phyloP scores from a whole-genome alignment of 2,329 filamentous ascomycete genomes.

The Hypoxylon sp. region DNA sequence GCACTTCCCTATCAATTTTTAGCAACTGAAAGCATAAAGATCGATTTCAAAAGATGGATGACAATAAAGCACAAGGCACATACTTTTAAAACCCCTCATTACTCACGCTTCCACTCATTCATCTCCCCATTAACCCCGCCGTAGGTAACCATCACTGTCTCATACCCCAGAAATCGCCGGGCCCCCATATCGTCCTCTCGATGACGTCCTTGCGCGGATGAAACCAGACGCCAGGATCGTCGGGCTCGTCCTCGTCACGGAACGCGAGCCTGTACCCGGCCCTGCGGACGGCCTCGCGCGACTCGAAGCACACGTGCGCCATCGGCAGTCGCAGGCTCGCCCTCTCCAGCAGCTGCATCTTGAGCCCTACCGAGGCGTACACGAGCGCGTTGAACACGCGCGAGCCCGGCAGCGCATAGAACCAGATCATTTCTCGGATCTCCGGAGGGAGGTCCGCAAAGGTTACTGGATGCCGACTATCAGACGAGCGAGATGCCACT shows the following conservation, averaged over 20 bases:
- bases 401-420: conserved; percentile 42
- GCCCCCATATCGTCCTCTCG: conserved; percentile 47
- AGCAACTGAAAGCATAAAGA: background rate
- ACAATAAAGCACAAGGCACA: background rate
- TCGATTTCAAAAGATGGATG: too few relatives aligned
- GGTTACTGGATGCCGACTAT: conserved; percentile 5
- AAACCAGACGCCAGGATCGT: conserved; percentile 48
- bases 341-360: conserved; percentile 46
- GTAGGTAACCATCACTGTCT: conserved; percentile 1
- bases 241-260: conserved; percentile 43
- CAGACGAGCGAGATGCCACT: background rate
- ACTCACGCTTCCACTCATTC: background rate
- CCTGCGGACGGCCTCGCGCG: conserved; percentile 44
- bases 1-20: background rate
- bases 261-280: conserved; percentile 47
- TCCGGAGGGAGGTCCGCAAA: conserved; percentile 46
- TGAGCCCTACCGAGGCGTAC: conserved; percentile 40
- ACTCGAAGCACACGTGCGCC: conserved; percentile 47
- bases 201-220: conserved; percentile 43
- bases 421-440: conserved; percentile 48
- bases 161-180: conserved; percentile 41
- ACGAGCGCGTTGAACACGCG: conserved; percentile 45
- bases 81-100: background rate
- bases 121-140: conserved; percentile 21
- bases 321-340: conserved; percentile 42